Evolutionary conservation across 805 yeast species (phyloP).

Genomic region (Saccharomycopsis javanensis): DNA sequence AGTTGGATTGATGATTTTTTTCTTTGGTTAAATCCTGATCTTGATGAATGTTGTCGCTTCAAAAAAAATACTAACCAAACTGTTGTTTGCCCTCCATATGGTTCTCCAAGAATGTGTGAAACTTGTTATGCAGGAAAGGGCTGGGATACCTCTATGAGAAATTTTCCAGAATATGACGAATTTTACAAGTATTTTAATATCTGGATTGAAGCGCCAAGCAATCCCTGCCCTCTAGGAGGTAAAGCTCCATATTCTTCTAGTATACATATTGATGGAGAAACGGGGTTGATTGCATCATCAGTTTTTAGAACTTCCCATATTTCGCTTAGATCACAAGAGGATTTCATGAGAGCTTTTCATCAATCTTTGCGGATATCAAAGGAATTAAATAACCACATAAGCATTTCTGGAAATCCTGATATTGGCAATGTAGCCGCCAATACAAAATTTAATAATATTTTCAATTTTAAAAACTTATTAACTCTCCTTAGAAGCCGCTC

Average conservation of each 20-base stretch:
- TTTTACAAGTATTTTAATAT: slow-evolving; percentile 64
- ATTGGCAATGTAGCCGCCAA: background rate
- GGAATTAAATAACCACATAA: slow-evolving; percentile 33
- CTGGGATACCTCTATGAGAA: slow-evolving; percentile 69
- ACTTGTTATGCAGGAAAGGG: slow-evolving; percentile 56
- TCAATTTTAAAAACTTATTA: background rate
- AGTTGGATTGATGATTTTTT: slow-evolving; percentile 92
- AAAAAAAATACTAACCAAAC: slow-evolving; percentile 38
- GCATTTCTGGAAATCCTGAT: background rate
- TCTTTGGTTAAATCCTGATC: slow-evolving; percentile 75
- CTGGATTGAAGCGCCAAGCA: slow-evolving; percentile 81
- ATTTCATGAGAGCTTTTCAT: slow-evolving; percentile 71
- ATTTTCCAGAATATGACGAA: slow-evolving; percentile 64
- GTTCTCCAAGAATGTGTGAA: slow-evolving; percentile 63
- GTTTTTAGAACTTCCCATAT: slow-evolving; percentile 72
- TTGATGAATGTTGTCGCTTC: slow-evolving; percentile 77
- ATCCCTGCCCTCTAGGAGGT: slow-evolving; percentile 92
- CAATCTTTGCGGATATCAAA: slow-evolving; percentile 58
- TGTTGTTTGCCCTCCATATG: slow-evolving; percentile 57
- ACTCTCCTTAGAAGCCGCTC: background rate
- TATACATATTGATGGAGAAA: slow-evolving; percentile 35
- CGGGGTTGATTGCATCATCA: slow-evolving; percentile 39
- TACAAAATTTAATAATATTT: background rate
- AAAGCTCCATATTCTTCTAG: slow-evolving; percentile 78
- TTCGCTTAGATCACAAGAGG: slow-evolving; percentile 73